A percentile compares a stretch with the other conserved stretches of the same genome.
Evolutionary conservation across 2,329 filamentous ascomycete genomes (phyloP).

Genomic region (Penicillium fuscoglaucum): DNA sequence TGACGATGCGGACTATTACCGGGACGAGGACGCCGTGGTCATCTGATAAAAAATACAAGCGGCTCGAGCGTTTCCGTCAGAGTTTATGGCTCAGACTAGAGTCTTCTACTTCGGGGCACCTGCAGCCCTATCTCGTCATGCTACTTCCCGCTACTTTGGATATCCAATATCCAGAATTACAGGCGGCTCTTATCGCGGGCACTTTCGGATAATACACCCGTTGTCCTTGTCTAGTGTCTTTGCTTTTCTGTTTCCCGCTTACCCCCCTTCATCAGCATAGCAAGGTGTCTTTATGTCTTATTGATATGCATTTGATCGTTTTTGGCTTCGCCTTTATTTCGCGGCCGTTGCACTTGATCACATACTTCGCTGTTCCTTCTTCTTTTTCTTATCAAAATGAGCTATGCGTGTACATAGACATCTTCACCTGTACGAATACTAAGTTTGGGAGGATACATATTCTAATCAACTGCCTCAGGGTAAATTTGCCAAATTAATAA

Average conservation of each 20-base stretch:
- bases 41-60: conserved; percentile 19
- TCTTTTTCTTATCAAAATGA: neutral
- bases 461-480: neutral
- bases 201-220: conserved; percentile 1
- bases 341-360: neutral
- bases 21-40: conserved; percentile 27
- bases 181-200: conserved; percentile 18
- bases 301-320: neutral
- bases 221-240: neutral
- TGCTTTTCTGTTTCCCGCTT: neutral
- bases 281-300: conserved; percentile 7
- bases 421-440: neutral
- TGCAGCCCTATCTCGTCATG: conserved; percentile 21
- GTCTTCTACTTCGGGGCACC: conserved; percentile 16
- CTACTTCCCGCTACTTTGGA: conserved; percentile 4
- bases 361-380: neutral
- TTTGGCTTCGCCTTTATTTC: neutral
- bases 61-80: conserved; percentile 17
- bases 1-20: conserved; percentile 42
- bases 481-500: neutral
- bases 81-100: conserved; percentile 13
- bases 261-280: conserved; percentile 6
- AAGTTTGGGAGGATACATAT: neutral
- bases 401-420: neutral
- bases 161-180: conserved; percentile 17